Evolutionary conservation across 75 land plant genomes (phyloP).

Genomic region (Azolla pinnata): DNA sequence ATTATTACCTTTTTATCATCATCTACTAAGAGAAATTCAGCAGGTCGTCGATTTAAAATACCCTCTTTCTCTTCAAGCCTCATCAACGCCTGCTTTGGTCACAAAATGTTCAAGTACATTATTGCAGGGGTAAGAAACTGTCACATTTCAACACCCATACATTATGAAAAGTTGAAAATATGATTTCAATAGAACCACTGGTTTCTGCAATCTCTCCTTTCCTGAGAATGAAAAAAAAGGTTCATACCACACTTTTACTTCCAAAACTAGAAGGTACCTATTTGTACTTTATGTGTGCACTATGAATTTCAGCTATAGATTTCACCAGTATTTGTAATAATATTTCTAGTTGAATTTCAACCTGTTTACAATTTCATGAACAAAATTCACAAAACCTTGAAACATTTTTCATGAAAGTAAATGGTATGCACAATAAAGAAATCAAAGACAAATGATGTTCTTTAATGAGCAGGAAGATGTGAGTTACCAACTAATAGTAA

Average conservation of each 20-base stretch:
- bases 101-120: not conserved
- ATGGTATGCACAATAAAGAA: too few species aligned
- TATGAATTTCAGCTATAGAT: not conserved
- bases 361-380: not conserved
- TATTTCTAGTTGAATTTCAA: not conserved
- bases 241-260: too few species aligned
- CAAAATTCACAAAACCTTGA: not conserved
- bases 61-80: conserved; percentile 47
- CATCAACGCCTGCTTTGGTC: conserved; percentile 58
- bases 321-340: not conserved
- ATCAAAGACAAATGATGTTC: too few species aligned
- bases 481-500: too few species aligned
- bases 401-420: too few species aligned
- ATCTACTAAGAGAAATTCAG: conserved; percentile 57
- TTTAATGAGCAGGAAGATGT: too few species aligned
- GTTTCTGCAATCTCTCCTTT: not conserved
- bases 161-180: not conserved
- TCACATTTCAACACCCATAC: too few species aligned
- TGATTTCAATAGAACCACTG: not conserved
- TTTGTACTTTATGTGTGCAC: not conserved
- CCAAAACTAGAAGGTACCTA: not conserved
- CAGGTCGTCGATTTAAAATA: conserved; percentile 40
- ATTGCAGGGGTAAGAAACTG: not conserved
- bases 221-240: not conserved
- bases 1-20: conserved; percentile 56